A percentile compares a stretch with the other conserved stretches of the same genome.
phyloP scores from a whole-genome alignment of 129 eudicot genomes.

The Centrapalus pauciflorus region DNA sequence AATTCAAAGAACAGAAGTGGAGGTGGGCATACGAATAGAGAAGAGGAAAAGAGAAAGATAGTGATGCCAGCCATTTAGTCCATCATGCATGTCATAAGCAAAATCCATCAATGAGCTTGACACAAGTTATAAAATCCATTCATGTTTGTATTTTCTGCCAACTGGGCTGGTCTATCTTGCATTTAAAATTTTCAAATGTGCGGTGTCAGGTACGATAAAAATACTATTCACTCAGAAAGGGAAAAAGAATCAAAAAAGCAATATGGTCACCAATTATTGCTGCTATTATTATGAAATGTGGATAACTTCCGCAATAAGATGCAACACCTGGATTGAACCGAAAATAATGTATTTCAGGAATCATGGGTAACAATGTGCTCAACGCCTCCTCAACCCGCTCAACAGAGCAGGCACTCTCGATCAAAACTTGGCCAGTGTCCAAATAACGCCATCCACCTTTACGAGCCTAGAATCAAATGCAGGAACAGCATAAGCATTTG shows the following conservation, averaged over 20 bases:
- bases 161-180: no score
- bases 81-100: no score
- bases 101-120: no score
- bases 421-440: slow-evolving; percentile 97
- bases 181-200: no score
- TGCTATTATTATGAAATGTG: neutral
- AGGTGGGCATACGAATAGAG: no score
- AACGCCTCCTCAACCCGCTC: slow-evolving; percentile 96
- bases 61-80: no score
- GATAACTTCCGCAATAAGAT: neutral
- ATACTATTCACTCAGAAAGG: neutral
- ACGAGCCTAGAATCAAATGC: slow-evolving; percentile 53
- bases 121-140: no score
- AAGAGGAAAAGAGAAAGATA: no score
- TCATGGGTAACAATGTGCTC: slow-evolving; percentile 87
- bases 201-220: neutral
- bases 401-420: slow-evolving; percentile 98
- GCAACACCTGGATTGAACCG: slow-evolving; percentile 92
- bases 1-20: no score
- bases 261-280: neutral
- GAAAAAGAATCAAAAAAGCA: no score
- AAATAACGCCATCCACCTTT: slow-evolving; percentile 96
- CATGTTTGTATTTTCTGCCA: no score
- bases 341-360: slow-evolving; percentile 87
- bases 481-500: slow-evolving; percentile 1